Conservation (phyloP, 768 basidiomycete genomes). For the Solioccasus polychromus region DNA sequence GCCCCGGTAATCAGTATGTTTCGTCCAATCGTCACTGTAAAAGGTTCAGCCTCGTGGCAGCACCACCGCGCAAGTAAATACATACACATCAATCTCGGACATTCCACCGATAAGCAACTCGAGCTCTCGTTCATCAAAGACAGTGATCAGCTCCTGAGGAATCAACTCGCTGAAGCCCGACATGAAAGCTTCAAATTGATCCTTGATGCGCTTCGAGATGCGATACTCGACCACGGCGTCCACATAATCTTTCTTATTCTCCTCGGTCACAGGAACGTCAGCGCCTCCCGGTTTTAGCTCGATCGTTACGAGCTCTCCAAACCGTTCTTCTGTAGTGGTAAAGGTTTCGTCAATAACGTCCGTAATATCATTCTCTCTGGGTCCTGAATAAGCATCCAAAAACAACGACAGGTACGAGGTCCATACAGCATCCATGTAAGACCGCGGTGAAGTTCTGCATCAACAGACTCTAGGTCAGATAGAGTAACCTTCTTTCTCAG, state of each 20-base stretch:
- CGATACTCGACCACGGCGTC: slow-evolving; percentile 94
- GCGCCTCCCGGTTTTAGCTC: slow-evolving; percentile 89
- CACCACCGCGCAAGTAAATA: slow-evolving; percentile 14
- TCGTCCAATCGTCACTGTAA: slow-evolving; percentile 91
- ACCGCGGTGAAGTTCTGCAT: slow-evolving; percentile 91
- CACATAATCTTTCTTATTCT: slow-evolving; percentile 99
- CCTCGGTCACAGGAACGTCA: slow-evolving; percentile 86
- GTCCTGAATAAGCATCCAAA: slow-evolving; percentile 9
- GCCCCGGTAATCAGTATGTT: slow-evolving; percentile 98
- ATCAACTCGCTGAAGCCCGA: slow-evolving; percentile 99
- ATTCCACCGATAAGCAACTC: slow-evolving; percentile 98
- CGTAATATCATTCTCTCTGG: slow-evolving; percentile 95
- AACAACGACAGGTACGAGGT: slow-evolving; percentile 11
- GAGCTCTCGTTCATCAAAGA: slow-evolving; percentile 97
- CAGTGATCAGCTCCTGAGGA: slow-evolving; percentile 95
- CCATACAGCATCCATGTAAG: slow-evolving; percentile 98
- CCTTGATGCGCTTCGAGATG: slow-evolving; percentile 94
- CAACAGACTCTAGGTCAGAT: slow-evolving; percentile 93
- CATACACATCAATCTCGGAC: slow-evolving; percentile 98
- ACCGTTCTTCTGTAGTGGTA: slow-evolving; percentile 94
- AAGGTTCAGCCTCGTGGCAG: neutral
- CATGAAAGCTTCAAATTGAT: slow-evolving; percentile 99
- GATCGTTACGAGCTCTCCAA: slow-evolving; percentile 97
- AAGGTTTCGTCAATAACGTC: slow-evolving; percentile 98
- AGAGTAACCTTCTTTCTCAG: slow-evolving; percentile 95